Conservation (phyloP, 257 asterid genomes). For the Nicotiana tomentosiformis region DNA sequence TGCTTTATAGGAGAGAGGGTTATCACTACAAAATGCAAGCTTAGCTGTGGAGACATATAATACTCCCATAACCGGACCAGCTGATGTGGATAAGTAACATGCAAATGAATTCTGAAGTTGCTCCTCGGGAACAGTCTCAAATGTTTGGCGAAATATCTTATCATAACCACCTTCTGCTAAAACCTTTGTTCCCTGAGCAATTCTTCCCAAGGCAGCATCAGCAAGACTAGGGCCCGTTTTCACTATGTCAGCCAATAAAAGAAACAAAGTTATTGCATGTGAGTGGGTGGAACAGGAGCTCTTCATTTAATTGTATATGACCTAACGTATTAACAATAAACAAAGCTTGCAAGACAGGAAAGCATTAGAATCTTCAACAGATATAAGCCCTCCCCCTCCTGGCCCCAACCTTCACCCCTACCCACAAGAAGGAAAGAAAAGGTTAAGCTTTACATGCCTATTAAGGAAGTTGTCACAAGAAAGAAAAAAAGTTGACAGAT, state of each 20-base stretch:
- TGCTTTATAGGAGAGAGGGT: conserved; percentile 73
- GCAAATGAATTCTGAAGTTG: conserved; percentile 75
- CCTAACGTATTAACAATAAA: neutral
- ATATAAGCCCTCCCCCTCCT: neutral
- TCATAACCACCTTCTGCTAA: conserved; percentile 99
- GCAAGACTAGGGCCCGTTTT: conserved; percentile 95
- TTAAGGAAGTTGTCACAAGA: neutral
- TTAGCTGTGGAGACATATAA: conserved; percentile 75
- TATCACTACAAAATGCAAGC: conserved; percentile 93
- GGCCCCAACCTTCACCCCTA: neutral
- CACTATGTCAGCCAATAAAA: conserved; percentile 36
- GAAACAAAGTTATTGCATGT: neutral
- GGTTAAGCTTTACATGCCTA: neutral
- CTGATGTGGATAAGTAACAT: conserved; percentile 91
- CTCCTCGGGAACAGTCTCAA: conserved; percentile 93
- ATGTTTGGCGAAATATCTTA: conserved; percentile 82
- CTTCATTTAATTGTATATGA: neutral
- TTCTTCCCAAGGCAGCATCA: conserved; percentile 96
- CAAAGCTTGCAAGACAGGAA: neutral
- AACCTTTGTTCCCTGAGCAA: conserved; percentile 94
- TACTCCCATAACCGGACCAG: conserved; percentile 98
- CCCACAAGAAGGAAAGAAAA: neutral
- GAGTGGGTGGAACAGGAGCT: neutral
- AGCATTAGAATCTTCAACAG: neutral
- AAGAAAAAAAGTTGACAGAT: neutral